Evolutionary conservation across 139 green algal species (phyloP).

Genomic region (Mesostigma viride): DNA sequence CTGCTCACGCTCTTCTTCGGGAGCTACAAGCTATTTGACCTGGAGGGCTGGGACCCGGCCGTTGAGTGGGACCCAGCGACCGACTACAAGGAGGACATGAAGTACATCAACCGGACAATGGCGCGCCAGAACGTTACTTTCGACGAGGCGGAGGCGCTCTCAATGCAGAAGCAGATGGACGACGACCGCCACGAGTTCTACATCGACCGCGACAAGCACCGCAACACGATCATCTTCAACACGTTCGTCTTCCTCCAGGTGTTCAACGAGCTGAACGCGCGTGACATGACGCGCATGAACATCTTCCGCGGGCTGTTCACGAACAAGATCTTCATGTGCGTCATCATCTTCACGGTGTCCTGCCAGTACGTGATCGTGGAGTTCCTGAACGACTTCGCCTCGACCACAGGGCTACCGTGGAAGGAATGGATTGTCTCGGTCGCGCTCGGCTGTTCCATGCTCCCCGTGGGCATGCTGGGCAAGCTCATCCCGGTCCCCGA

Average conservation of each 20-base stretch:
- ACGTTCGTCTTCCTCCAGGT: constrained; percentile 16
- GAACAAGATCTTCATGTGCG: constrained; percentile 14
- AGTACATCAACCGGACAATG: too few relatives aligned
- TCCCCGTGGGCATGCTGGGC: too few relatives aligned
- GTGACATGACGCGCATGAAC: constrained; percentile 12
- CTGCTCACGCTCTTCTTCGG: constrained; percentile 59
- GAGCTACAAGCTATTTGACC: background rate
- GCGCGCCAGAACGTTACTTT: background rate
- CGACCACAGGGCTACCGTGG: constrained; percentile 10
- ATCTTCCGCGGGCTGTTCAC: constrained; percentile 1
- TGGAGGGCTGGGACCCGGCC: too few relatives aligned
- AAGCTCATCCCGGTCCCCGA: too few relatives aligned
- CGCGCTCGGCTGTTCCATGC: too few relatives aligned
- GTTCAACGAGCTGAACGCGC: constrained; percentile 25
- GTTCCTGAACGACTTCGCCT: constrained; percentile 20
- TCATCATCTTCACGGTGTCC: background rate
- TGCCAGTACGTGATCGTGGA: constrained; percentile 20
- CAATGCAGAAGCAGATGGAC: constrained; percentile 25
- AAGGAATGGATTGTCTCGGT: constrained; percentile 21
- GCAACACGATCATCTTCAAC: constrained; percentile 8
- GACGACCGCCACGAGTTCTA: background rate
- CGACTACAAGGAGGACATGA: background rate
- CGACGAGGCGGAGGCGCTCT: too few relatives aligned
- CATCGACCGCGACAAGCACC: background rate
- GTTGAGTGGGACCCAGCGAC: background rate